Percentiles rank a stretch among this genome's conserved stretches.
These are phyloP conservation scores for Candida easanensis DNA, from an alignment of 805 yeast genomes.

Conservation along the genomic window DNA sequence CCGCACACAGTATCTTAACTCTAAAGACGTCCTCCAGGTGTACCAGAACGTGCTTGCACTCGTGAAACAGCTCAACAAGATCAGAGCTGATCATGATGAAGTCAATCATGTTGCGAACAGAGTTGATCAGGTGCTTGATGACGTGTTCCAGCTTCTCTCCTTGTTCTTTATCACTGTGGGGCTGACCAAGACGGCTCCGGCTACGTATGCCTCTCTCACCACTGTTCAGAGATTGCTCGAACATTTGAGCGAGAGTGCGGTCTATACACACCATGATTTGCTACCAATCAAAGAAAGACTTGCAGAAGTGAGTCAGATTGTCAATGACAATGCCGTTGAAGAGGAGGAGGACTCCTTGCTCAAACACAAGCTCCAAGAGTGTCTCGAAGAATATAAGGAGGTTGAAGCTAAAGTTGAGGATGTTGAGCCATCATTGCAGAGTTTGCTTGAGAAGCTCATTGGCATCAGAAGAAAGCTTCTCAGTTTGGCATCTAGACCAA, in stretches of 20 bases:
- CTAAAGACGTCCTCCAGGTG: slow-evolving; percentile 60
- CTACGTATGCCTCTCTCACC: slow-evolving; percentile 84
- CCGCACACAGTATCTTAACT: slow-evolving; percentile 60
- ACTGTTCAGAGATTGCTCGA: slow-evolving; percentile 83
- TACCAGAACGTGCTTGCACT: slow-evolving; percentile 56
- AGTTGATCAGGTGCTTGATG: slow-evolving; percentile 79
- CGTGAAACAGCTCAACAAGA: slow-evolving; percentile 49
- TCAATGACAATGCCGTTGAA: slow-evolving; percentile 29
- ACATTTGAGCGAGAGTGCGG: slow-evolving; percentile 77
- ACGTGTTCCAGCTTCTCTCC: slow-evolving; percentile 83
- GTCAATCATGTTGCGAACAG: slow-evolving; percentile 31
- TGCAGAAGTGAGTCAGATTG: slow-evolving; percentile 63
- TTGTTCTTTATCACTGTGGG: slow-evolving; percentile 92
- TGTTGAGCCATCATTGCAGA: slow-evolving; percentile 48
- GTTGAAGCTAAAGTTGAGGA: slow-evolving; percentile 56
- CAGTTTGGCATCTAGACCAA: slow-evolving; percentile 43
- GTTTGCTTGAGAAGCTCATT: slow-evolving; percentile 58
- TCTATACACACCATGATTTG: slow-evolving; percentile 82
- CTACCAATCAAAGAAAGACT: slow-evolving; percentile 73
- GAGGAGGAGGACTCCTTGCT: slow-evolving; percentile 61
- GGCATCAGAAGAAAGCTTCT: slow-evolving; percentile 60
- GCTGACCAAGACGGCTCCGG: slow-evolving; percentile 84
- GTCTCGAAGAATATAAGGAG: slow-evolving; percentile 53
- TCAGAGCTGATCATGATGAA: slow-evolving; percentile 30
- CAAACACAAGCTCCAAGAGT: slow-evolving; percentile 61